Evolutionary conservation across 1,284 basidiomycete genomes (phyloP), one percentile per base, ranked within the genome.

Genomic region (Mycena citricolor): DNA sequence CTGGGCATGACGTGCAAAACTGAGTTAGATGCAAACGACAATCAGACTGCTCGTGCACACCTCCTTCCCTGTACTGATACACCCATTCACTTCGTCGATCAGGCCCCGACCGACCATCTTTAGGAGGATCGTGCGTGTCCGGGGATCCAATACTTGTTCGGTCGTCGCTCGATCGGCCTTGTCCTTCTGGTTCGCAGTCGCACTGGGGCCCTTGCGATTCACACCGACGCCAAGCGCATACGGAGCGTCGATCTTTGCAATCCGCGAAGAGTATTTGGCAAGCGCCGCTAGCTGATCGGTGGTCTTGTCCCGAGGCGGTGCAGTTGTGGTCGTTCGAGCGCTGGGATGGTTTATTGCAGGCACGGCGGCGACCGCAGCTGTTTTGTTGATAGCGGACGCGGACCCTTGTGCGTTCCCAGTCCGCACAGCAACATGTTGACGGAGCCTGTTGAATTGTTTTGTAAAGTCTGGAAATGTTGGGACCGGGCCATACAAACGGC

Each of bases 61-160:
- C 79, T 97, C 94, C 74, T 97, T 97, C 23, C 94, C 94, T 0
- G 94, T 97, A 57, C 88, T 92, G 25, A 97, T 82, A 63, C 94
- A 97, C 3, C 93, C 91, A 56, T 97, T 94, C 26, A 97, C 83
- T 60, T 90, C 86, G 44, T 87, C 80, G 16, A 97, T 77, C 22
- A 95, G 64, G 0, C 84, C 92, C 36, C 92, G 71, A 6, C 91
- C 90, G 42, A 95, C 88, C 83, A 97, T 91, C 66, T 95, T 95
- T 67, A 91, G 90, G 32, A 97, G 66, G 14, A 97, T 94, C 32
- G 94, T 74, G 24, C 94, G 71, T 3, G 94, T 97, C 19, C 94
- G 76, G 10, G 90, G 86, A 64, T 97, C 94, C 17, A 97, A 74
- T 1, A 97, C 94, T 61, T 97, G 94, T 62, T 97, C 94, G 41